phyloP scores from a whole-genome alignment of 768 basidiomycete genomes.

The Panus rudis region DNA sequence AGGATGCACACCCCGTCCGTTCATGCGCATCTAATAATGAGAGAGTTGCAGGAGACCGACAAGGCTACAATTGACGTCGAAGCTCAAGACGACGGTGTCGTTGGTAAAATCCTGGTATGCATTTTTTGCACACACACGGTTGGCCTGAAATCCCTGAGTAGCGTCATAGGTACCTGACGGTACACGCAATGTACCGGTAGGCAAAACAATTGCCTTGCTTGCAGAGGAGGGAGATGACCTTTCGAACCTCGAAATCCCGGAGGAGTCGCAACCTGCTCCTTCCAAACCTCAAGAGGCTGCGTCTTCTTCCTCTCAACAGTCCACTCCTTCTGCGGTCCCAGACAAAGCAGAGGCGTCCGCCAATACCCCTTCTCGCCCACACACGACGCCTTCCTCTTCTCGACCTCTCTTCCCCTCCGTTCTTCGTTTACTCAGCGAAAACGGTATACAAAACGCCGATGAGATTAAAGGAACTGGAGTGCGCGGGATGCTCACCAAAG shows the following conservation, averaged over 20 bases:
- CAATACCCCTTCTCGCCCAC: conserved; percentile 15
- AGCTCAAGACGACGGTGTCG: conserved; percentile 91
- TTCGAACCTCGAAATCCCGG: conserved; percentile 67
- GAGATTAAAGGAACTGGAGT: conserved; percentile 84
- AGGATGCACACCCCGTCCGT: conserved; percentile 21
- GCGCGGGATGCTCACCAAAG: conserved; percentile 93
- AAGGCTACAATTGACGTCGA: conserved; percentile 98
- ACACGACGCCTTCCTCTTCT: conserved; percentile 38
- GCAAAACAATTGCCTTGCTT: conserved; percentile 83
- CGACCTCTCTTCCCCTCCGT: conserved; percentile 89
- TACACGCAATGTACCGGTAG: conserved; percentile 78
- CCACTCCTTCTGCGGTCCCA: conserved; percentile 18
- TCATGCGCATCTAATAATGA: conserved; percentile 2
- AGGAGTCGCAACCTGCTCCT: conserved; percentile 26
- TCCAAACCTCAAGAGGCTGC: conserved; percentile 16
- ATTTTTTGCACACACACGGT: neutral
- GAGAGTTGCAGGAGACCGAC: conserved; percentile 71
- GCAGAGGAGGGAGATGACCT: conserved; percentile 97
- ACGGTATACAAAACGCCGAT: conserved; percentile 49
- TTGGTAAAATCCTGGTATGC: conserved; percentile 89
- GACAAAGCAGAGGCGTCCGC: conserved; percentile 13
- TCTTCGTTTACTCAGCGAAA: conserved; percentile 64
- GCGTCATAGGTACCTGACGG: conserved; percentile 59
- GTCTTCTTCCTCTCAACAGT: conserved; percentile 26
- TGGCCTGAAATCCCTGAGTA: neutral